Conservation (phyloP, 2,329 filamentous ascomycete genomes). For the Akanthomyces dipterigenus region DNA sequence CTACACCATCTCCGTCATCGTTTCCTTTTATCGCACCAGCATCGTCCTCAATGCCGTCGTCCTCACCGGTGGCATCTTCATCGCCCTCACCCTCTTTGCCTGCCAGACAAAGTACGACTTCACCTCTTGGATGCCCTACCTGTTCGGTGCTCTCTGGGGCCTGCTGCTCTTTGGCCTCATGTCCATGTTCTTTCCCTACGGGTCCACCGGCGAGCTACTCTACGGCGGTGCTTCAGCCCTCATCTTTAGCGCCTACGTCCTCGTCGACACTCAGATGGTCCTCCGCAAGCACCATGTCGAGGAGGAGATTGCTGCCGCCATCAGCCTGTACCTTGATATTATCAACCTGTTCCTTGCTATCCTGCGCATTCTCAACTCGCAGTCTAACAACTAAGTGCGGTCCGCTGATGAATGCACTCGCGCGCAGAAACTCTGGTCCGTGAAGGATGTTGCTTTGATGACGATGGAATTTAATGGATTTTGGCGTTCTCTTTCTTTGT, state of each 20-base stretch:
- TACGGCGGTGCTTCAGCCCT: constrained; percentile 78
- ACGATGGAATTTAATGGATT: neutral
- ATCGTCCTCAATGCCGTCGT: constrained; percentile 88
- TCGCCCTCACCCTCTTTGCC: constrained; percentile 77
- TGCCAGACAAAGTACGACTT: constrained; percentile 99
- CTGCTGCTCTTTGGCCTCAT: constrained; percentile 91
- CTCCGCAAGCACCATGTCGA: constrained; percentile 96
- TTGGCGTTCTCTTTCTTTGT: neutral
- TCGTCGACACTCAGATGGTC: constrained; percentile 93
- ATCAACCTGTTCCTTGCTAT: constrained; percentile 97
- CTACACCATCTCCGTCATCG: constrained; percentile 87
- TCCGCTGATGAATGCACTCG: neutral
- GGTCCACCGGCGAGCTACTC: constrained; percentile 72
- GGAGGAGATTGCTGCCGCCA: constrained; percentile 92
- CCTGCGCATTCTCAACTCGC: constrained; percentile 90
- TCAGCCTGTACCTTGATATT: constrained; percentile 91
- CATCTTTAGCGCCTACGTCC: constrained; percentile 89
- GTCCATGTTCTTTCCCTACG: constrained; percentile 79
- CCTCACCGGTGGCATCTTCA: constrained; percentile 77
- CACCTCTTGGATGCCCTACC: constrained; percentile 91
- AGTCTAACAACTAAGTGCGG: constrained; percentile 74
- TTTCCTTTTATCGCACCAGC: constrained; percentile 76
- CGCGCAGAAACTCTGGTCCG: neutral
- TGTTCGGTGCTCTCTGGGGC: constrained; percentile 86
- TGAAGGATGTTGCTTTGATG: neutral